Evolutionary conservation across 345 rosid genomes (phyloP).

Genomic region (Diplotaxis tenuifolia): DNA sequence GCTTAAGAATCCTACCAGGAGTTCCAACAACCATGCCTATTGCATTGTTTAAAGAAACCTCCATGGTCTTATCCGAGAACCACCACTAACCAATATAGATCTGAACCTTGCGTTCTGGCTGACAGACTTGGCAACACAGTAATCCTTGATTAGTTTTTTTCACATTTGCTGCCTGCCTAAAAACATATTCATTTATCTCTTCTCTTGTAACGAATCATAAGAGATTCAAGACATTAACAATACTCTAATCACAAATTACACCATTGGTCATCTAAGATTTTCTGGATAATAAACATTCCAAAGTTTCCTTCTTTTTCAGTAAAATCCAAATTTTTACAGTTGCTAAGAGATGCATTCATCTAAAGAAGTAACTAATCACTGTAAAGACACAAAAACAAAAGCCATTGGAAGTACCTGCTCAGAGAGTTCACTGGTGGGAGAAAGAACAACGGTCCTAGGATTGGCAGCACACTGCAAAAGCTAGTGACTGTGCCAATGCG

Average conservation of each 20-base stretch:
- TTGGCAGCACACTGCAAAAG: constrained; percentile 88
- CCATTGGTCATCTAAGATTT: background rate
- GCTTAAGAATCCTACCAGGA: constrained; percentile 95
- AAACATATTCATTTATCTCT: too few relatives aligned
- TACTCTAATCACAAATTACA: too few relatives aligned
- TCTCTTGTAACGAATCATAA: too few relatives aligned
- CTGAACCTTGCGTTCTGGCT: constrained; percentile 93
- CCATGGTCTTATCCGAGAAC: constrained; percentile 82
- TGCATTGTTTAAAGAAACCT: constrained; percentile 75
- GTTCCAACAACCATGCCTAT: constrained; percentile 95
- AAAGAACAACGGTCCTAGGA: too few relatives aligned
- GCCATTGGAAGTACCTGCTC: too few relatives aligned
- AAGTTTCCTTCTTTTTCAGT: background rate
- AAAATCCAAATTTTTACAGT: background rate
- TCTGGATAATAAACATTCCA: background rate
- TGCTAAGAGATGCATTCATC: too few relatives aligned
- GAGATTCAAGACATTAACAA: background rate
- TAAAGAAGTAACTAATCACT: too few relatives aligned
- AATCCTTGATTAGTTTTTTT: too few relatives aligned
- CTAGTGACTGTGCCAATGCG: constrained; percentile 82
- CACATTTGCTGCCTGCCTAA: background rate
- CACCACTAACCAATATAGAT: constrained; percentile 89
- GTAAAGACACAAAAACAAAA: too few relatives aligned
- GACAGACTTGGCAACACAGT: constrained; percentile 36
- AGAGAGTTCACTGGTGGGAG: too few relatives aligned